Percentiles rank a stretch among this genome's conserved stretches.
Evolutionary conservation across 306 rosid species (phyloP).

Genomic region (Boehmeria nivea): DNA sequence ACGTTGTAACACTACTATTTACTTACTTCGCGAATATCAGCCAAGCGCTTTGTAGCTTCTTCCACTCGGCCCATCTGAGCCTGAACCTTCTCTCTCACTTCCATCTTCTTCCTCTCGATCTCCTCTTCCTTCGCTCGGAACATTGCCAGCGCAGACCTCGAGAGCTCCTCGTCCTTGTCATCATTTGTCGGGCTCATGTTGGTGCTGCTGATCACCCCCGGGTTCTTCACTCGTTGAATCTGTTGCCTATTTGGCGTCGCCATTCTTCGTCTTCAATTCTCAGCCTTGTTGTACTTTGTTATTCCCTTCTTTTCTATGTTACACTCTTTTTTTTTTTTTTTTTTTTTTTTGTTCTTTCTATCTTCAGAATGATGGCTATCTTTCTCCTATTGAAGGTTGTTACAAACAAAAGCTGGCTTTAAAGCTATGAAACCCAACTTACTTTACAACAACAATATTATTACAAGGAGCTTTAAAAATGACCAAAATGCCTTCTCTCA

Average conservation of each 20-base stretch:
- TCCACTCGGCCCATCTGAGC: slow-evolving; percentile 67
- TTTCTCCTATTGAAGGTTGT: slow-evolving; percentile 47
- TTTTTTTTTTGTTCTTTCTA: no score
- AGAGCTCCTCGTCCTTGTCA: slow-evolving; percentile 75
- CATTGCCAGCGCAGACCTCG: slow-evolving; percentile 66
- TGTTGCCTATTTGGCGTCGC: slow-evolving; percentile 62
- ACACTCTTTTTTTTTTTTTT: slow-evolving; percentile 28
- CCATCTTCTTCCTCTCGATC: slow-evolving; percentile 78
- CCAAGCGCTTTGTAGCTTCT: slow-evolving; percentile 67
- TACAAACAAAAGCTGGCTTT: slow-evolving; percentile 55
- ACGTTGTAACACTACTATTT: no score
- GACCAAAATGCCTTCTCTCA: slow-evolving; percentile 26
- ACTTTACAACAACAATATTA: slow-evolving; percentile 37
- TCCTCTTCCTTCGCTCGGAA: slow-evolving; percentile 84
- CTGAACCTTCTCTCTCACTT: slow-evolving; percentile 76
- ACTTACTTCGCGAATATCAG: slow-evolving; percentile 89
- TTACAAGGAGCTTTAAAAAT: slow-evolving; percentile 24
- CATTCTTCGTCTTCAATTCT: slow-evolving; percentile 45
- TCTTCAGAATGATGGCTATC: no score
- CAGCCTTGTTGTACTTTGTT: neutral
- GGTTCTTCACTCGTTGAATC: slow-evolving; percentile 34
- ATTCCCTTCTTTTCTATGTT: slow-evolving; percentile 12
- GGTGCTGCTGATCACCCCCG: slow-evolving; percentile 39
- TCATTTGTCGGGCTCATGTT: slow-evolving; percentile 56
- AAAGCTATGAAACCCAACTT: slow-evolving; percentile 36